These are phyloP conservation scores for Helichrysum umbraculigerum DNA, from an alignment of 129 eudicot genomes.

Conservation along the genomic window DNA sequence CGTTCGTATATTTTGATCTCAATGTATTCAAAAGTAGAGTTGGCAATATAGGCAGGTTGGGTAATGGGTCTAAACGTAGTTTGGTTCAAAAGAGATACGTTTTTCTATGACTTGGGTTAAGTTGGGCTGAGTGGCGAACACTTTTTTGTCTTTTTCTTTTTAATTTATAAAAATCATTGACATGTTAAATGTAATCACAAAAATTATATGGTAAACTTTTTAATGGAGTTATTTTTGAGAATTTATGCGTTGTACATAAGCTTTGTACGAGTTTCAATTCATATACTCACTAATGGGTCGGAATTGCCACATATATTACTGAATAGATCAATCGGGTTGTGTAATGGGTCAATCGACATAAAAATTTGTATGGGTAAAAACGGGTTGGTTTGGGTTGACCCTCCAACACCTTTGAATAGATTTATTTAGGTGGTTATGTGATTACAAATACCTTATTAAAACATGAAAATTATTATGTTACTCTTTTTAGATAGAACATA, in stretches of 20 bases:
- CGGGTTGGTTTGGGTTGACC: neutral
- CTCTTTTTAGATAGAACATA: neutral
- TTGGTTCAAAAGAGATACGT: neutral
- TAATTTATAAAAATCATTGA: no score
- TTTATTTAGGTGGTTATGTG: conserved; percentile 13
- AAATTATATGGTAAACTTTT: neutral
- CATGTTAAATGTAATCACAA: neutral
- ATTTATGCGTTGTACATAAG: neutral
- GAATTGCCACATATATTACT: neutral
- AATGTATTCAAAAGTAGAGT: neutral
- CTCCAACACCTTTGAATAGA: neutral
- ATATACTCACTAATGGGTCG: neutral
- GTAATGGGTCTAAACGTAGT: neutral
- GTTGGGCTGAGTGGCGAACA: neutral
- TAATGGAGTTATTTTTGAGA: neutral
- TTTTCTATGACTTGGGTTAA: neutral
- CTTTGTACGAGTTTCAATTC: neutral
- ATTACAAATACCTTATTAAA: neutral
- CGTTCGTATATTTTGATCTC: conserved; percentile 4
- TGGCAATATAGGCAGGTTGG: neutral
- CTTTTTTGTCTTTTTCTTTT: no score
- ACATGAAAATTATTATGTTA: neutral
- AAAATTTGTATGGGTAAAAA: neutral
- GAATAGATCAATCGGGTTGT: neutral
- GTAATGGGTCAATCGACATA: neutral